phyloP scores from a whole-genome alignment of 1,139 yeast genomes.

The Kodamaea derodonti region DNA sequence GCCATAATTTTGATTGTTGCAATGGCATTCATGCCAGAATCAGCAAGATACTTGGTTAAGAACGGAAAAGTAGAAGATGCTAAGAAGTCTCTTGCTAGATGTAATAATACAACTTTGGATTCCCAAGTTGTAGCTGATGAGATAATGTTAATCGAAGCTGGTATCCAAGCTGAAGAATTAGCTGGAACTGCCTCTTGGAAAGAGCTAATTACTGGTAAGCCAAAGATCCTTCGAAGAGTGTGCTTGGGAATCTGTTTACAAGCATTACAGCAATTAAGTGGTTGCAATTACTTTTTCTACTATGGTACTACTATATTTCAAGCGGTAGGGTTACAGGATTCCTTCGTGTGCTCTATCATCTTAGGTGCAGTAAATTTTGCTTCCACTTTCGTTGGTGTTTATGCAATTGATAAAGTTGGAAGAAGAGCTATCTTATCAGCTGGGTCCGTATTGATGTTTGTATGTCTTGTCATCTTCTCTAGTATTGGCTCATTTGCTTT shows the following conservation, averaged over 20 bases:
- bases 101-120: constrained; percentile 18
- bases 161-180: constrained; percentile 57
- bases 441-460: constrained; percentile 46
- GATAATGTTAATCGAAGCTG: constrained; percentile 26
- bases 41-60: constrained; percentile 50
- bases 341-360: constrained; percentile 71
- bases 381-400: constrained; percentile 67
- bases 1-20: constrained; percentile 47
- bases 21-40: constrained; percentile 60
- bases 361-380: constrained; percentile 62
- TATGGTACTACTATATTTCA: constrained; percentile 75
- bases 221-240: constrained; percentile 21
- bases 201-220: constrained; percentile 22
- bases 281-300: constrained; percentile 80
- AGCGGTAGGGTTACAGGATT: constrained; percentile 71
- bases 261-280: constrained; percentile 74
- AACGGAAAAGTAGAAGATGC: constrained; percentile 39
- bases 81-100: constrained; percentile 22
- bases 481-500: constrained; percentile 57
- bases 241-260: constrained; percentile 56
- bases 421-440: constrained; percentile 62
- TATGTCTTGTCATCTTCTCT: constrained; percentile 59
- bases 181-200: constrained; percentile 46
- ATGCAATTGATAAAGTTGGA: constrained; percentile 68
- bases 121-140: constrained; percentile 21